These are phyloP conservation scores for Oryza meyeriana DNA, from an alignment of 176 grass and related monocot species.

Conservation along the genomic window DNA sequence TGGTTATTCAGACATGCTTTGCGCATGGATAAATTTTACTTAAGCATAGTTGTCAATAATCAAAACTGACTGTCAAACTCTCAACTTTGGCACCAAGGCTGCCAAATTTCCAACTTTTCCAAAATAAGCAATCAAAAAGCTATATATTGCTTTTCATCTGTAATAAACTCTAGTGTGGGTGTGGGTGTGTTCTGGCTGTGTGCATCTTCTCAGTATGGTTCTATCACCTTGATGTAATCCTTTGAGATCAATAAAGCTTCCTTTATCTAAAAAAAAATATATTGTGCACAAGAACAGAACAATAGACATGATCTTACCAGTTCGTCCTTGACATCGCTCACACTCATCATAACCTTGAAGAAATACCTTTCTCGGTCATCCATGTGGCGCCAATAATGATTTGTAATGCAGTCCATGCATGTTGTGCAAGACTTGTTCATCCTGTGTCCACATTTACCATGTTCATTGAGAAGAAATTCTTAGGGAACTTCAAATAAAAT, in stretches of 20 bases:
- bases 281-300: not conserved
- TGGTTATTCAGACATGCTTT: no score
- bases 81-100: not conserved
- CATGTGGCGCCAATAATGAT: constrained; percentile 28
- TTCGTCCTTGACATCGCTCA: constrained; percentile 23
- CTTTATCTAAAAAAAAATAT: no score
- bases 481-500: not conserved
- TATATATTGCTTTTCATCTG: no score
- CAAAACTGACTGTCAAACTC: not conserved
- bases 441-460: constrained; percentile 7
- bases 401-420: constrained; percentile 9
- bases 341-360: constrained; percentile 34
- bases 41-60: no score
- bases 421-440: not conserved
- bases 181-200: no score
- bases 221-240: no score
- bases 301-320: constrained; percentile 24
- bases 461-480: not conserved
- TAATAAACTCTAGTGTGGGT: no score
- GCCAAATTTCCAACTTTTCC: not conserved
- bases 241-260: no score
- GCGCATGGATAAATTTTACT: no score
- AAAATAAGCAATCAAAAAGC: not conserved
- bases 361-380: constrained; percentile 22
- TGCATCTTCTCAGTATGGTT: no score